Evolutionary conservation across 1,284 basidiomycete species (phyloP), one percentile per base, ranked within the genome.

Genomic region (Mycena citricolor): DNA sequence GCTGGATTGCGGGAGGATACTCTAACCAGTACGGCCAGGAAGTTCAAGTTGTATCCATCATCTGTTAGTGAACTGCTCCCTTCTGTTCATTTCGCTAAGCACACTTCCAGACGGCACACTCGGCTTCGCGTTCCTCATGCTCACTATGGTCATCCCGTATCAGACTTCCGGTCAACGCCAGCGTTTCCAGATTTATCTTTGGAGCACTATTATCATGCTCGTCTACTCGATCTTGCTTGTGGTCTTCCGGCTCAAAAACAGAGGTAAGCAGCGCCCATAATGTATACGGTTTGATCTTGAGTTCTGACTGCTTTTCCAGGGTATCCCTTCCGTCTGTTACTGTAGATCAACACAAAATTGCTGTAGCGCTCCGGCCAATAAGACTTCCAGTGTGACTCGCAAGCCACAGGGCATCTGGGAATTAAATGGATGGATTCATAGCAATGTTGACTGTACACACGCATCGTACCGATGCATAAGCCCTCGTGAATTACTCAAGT

Each of bases 11-110:
- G 8, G 76, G 70, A 8, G 94, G 95, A 2, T 97, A 87, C 68
- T 84, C 87, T 61, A 92, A 84, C 59, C 94, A 98, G 67, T 89
- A 81, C 57, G 94, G 93, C 3, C 86, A 95, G 58, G 97, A 99
- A 69, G 88, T 88, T 16, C 88, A 92, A 59, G 88, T 98, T 38
- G 74, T 99, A 19, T 78, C 86, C 1, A 77, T 80, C 49, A 79
- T 95, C 36, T 99, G 94, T 97, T 60, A 62, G 91, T 79, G n/a
- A 24, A 32, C 47, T 34, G 47, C 41, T 47, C 32, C 10, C 25
- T 29, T 21, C 31, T 26, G 22, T 24, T 35, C 20, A 34, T 30
- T 51, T 25, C 20, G 23, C 40, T 40, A 23, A 44, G 40, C 19
- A 48, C 40, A 21, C 40, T 44, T 39, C 45, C 39, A 98, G 94